These are phyloP conservation scores for Sordariomycetes sp. DNA, from an alignment of 2,329 filamentous ascomycete species.

Conservation along the genomic window DNA sequence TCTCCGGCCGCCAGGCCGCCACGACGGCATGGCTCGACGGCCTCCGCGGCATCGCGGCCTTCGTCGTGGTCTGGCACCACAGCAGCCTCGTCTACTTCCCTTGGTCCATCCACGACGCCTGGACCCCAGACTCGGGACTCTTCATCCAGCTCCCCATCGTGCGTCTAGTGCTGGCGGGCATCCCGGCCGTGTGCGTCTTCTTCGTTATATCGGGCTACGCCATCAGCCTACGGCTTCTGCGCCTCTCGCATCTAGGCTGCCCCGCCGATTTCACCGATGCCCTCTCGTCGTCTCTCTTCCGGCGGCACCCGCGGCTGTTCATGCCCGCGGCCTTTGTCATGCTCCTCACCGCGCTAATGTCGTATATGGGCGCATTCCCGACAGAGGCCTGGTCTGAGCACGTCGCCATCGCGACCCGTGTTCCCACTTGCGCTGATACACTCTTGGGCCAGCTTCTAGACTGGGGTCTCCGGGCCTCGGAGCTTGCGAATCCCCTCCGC, in stretches of 20 bases:
- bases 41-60: constrained; percentile 51
- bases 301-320: constrained; percentile 34
- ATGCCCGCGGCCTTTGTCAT: constrained; percentile 40
- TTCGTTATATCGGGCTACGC: constrained; percentile 47
- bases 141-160: constrained; percentile 40
- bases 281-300: constrained; percentile 31
- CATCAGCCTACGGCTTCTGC: constrained; percentile 34
- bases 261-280: constrained; percentile 25
- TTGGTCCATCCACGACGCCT: constrained; percentile 2
- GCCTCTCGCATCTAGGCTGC: constrained; percentile 29
- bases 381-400: constrained; percentile 2
- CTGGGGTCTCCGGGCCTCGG: background rate
- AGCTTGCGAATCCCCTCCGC: constrained; percentile 1
- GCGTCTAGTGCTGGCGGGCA: constrained; percentile 45
- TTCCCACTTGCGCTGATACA: background rate
- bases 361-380: background rate
- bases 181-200: constrained; percentile 43
- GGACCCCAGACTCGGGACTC: constrained; percentile 2
- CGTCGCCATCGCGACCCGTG: constrained; percentile 2
- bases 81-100: constrained; percentile 10
- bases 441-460: background rate
- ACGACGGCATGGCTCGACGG: constrained; percentile 28
- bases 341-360: constrained; percentile 17
- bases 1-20: background rate
- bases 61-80: constrained; percentile 52